phyloP scores from a whole-genome alignment of 2,329 filamentous ascomycete genomes.

The Tolypocladium sp. region DNA sequence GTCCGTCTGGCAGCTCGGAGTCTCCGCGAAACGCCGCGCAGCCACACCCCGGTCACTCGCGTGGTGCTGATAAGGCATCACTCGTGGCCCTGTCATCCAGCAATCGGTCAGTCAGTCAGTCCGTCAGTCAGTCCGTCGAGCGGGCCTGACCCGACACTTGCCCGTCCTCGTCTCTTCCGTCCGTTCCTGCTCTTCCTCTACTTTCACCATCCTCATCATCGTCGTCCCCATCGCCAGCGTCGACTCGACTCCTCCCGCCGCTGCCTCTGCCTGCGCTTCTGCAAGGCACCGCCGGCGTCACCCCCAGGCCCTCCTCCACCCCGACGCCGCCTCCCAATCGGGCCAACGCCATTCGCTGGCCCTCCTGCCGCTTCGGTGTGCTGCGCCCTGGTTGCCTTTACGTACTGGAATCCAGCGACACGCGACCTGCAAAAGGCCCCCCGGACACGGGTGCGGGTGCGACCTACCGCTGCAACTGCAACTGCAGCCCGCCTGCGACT shows the following conservation, averaged over 20 bases:
- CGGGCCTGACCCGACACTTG: too few species aligned
- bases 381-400: background rate
- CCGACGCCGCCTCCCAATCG: background rate
- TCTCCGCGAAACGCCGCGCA: background rate
- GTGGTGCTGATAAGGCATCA: background rate
- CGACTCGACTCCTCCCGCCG: background rate
- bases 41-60: background rate
- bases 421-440: background rate
- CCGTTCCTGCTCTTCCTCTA: background rate
- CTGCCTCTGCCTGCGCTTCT: background rate
- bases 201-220: background rate
- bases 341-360: background rate
- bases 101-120: background rate
- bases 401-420: slow-evolving; percentile 1
- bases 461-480: background rate
- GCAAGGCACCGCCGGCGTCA: background rate
- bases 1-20: background rate
- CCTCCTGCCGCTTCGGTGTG: background rate
- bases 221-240: background rate
- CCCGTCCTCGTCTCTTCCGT: background rate
- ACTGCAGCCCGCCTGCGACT: background rate
- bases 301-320: background rate
- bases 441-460: background rate
- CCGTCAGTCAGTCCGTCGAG: background rate
- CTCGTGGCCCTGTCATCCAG: background rate